Evolutionary conservation across 805 yeast genomes (phyloP).

Genomic region (Candida boidinii): DNA sequence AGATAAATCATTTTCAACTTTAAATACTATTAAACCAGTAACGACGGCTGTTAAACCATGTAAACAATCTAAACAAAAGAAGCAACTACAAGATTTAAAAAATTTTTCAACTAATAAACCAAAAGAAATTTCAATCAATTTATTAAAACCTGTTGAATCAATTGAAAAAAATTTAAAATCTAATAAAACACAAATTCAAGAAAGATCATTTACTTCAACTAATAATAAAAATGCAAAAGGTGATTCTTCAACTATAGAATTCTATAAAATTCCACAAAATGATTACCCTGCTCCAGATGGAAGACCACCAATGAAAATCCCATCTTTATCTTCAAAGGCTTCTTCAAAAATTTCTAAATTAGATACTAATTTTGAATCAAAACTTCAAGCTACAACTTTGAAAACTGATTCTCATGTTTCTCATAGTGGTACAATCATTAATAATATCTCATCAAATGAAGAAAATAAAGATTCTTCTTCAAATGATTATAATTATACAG

Average conservation of each 20-base stretch:
- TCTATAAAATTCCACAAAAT: slow-evolving; percentile 37
- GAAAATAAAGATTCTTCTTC: too few relatives aligned
- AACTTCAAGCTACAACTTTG: too few relatives aligned
- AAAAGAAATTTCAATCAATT: neutral
- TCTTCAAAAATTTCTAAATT: too few relatives aligned
- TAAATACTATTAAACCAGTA: neutral
- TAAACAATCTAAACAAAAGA: neutral
- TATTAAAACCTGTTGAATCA: neutral
- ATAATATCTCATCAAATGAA: too few relatives aligned
- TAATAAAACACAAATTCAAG: slow-evolving; percentile 1
- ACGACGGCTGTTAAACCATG: too few relatives aligned
- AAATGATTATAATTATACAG: too few relatives aligned
- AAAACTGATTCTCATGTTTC: too few relatives aligned
- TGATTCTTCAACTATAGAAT: slow-evolving; percentile 51
- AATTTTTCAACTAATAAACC: neutral
- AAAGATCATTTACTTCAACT: slow-evolving; percentile 16
- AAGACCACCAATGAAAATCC: slow-evolving; percentile 16
- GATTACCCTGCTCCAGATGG: slow-evolving; percentile 15
- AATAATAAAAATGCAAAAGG: slow-evolving; percentile 34
- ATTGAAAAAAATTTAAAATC: neutral
- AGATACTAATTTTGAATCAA: too few relatives aligned
- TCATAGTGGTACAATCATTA: too few relatives aligned
- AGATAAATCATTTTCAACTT: neutral
- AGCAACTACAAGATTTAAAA: neutral
- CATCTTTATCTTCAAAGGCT: slow-evolving; percentile 20